Base-by-base conservation (phyloP, 805 yeast species). In the Yarrowia deformans region DNA sequence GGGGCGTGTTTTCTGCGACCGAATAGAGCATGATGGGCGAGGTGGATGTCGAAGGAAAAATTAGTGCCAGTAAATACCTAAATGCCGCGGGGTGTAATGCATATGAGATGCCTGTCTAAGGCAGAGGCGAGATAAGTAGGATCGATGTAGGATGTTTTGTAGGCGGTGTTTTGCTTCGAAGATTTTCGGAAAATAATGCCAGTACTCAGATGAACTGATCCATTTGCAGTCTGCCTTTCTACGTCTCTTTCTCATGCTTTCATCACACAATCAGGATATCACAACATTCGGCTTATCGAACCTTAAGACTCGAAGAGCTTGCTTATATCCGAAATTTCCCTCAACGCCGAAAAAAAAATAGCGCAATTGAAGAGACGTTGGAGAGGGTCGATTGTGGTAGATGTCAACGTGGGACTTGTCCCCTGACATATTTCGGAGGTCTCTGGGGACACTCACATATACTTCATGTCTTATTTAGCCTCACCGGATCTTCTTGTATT, bases 11-110 rank as follows among this genome's bases (percentile, higher is more conserved):
- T 19, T 54, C 60, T 7, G 60, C 60, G 35, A 54, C 60, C 8
- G 60, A 54, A 23, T 54, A 54, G 12, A 54, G 19, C 60, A 54
- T 54, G 60, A 35, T 18, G 58, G 29, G 32, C 10, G 23, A 12
- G 9, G 14, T 4, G 7, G 60, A 37, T 16, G 58, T 12, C 5
- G 32, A 19, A 18, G 8, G 58, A 37, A 19, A 34, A 37, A 37
- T 35, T 54, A 54, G 60, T 54, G 45, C 12, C 29, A 6, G 58
- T 18, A 54, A 39, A 54, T 54, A 18, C 60, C 60, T 54, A 54
- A 54, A 54, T 54, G 60, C 60, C 60, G 60, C 60, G 60, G 60
- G 60, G 60, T 54, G 60, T 37, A 39, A 54, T 39, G 60, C 60
- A 54, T 54, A 54, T 54, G 60, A 39, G 19, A 54, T 39, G 60